phyloP scores from a whole-genome alignment of 2,329 filamentous ascomycete species.

The Rugonectria rugulosa region DNA sequence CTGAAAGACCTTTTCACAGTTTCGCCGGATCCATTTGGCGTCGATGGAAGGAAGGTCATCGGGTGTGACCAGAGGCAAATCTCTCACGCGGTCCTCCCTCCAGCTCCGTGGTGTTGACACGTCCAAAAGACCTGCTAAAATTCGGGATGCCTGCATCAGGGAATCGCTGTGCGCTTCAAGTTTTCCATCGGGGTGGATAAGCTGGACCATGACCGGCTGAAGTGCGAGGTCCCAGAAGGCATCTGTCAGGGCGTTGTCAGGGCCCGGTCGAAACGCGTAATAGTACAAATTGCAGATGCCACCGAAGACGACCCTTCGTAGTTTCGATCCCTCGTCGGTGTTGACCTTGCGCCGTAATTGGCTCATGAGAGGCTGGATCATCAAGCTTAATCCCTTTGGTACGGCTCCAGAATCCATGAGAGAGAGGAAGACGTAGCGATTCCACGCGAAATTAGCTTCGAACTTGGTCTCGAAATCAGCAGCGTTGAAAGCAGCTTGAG shows the following conservation, averaged over 20 bases:
- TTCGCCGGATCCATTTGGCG: constrained; percentile 84
- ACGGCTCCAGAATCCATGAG: constrained; percentile 68
- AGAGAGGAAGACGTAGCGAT: constrained; percentile 79
- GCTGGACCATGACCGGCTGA: constrained; percentile 65
- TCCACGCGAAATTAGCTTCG: constrained; percentile 87
- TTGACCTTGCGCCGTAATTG: constrained; percentile 72
- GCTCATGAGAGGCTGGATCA: constrained; percentile 72
- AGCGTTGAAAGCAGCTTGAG: constrained; percentile 86
- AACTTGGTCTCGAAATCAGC: constrained; percentile 73
- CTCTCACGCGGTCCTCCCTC: constrained; percentile 76
- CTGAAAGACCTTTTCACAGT: constrained; percentile 69
- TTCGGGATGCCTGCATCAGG: constrained; percentile 66
- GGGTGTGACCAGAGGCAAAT: constrained; percentile 63
- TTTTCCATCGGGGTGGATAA: constrained; percentile 53
- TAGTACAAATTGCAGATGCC: constrained; percentile 85
- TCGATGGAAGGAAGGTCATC: constrained; percentile 88
- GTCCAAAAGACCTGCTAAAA: constrained; percentile 77
- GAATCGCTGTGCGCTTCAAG: constrained; percentile 56
- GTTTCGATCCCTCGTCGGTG: constrained; percentile 57
- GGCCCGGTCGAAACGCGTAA: constrained; percentile 78
- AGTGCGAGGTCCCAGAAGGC: constrained; percentile 82
- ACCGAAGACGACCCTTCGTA: constrained; percentile 66
- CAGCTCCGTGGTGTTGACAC: constrained; percentile 67
- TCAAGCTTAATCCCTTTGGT: constrained; percentile 45
- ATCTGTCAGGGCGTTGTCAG: constrained; percentile 72